Base-by-base conservation (phyloP, 306 rosid genomes). In the Ammopiptanthus mongolicus region DNA sequence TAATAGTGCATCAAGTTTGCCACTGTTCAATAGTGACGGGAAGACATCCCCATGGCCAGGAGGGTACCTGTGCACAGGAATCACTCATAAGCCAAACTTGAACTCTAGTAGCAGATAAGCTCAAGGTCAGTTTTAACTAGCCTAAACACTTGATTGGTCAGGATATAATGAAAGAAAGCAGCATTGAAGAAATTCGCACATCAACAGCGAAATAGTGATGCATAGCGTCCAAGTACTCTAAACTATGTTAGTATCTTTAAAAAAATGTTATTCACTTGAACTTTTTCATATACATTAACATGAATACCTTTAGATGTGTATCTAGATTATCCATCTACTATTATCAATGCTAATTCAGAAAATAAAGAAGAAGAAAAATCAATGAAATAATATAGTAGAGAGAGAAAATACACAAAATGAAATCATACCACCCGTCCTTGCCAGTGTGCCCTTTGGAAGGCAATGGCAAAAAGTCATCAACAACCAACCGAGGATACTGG, bases 11-110 rank as follows among this genome's bases (percentile, higher is more conserved):
- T 95, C 97, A 77, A 95, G 97, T 83, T 91, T 88, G 52, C 97
- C 97, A 74, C 98, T 91, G 90, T 95, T 95, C 33, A 51, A 64
- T 31, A 95, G 75, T 69, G 98, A 86, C 79, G 97, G 90, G 84
- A 95, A 95, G 75, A 95, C 97, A 69, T 95, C 98, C 25, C 98
- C 98, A 48, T 95, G 97, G 69, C 98, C 98, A 51, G 98, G 98
- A 84, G 98, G 98, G 77, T 90, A 95, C 98, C 98, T 95, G 71
- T 67, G 56, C 29, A 68, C 65, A 80, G 13, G 44, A 73, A 66
- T 62, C 52, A 74, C 71, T 67, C 66, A 65, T 78, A 55, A 66
- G 73, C 34, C 44, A 58, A 66, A 33, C 50, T 36, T n/a, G n/a
- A 37, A 52, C 22, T 60, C 60, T 18, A 58, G 68, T 56, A 47